Evolutionary conservation across 2,329 filamentous ascomycete genomes (phyloP).

Genomic region (Diaporthe eres): DNA sequence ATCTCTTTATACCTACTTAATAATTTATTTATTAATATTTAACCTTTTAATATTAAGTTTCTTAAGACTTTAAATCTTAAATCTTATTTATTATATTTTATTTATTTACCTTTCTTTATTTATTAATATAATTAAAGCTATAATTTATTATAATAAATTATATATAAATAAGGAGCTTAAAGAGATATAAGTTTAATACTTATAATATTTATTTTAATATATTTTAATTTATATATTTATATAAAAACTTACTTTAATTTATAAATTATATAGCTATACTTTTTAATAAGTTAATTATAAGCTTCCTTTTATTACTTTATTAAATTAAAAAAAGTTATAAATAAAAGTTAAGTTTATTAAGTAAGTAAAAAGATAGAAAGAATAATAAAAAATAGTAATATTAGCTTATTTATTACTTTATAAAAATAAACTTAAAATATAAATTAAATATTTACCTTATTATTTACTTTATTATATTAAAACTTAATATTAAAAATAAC

Average conservation of each 20-base stretch:
- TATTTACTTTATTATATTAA: too few relatives aligned
- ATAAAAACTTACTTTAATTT: neutral
- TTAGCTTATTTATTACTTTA: neutral
- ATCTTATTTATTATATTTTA: neutral
- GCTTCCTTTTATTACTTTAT: neutral
- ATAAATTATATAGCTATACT: neutral
- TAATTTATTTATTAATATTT: neutral
- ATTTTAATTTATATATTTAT: neutral
- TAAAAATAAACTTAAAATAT: too few relatives aligned
- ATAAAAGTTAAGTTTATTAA: rapidly evolving
- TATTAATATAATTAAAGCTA: neutral
- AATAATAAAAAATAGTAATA: neutral
- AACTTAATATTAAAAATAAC: too few relatives aligned
- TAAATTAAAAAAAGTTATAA: neutral
- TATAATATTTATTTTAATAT: neutral
- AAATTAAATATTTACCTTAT: too few relatives aligned
- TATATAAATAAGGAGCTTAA: neutral
- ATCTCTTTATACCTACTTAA: neutral
- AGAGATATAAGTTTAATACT: neutral
- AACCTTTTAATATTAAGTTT: neutral
- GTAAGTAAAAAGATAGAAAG: neutral
- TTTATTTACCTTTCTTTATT: neutral
- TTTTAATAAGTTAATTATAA: neutral
- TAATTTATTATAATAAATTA: neutral
- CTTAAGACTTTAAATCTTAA: too few relatives aligned